Percentiles rank a stretch among this genome's conserved stretches.
Conservation (phyloP, 495 filamentous ascomycete species). For the Penicillium verhagenii region DNA sequence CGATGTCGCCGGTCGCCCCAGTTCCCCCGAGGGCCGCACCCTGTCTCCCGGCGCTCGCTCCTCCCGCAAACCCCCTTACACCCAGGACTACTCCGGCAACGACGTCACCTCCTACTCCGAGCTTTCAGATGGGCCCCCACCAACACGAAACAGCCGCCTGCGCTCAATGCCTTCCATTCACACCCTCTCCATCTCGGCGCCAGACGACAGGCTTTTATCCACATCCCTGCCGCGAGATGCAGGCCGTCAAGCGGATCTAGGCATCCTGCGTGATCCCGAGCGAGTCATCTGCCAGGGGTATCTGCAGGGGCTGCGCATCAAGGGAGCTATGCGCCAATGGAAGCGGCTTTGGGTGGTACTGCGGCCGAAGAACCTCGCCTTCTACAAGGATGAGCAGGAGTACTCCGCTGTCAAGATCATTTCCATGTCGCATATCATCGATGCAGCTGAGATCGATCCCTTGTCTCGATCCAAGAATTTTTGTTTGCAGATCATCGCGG, state of each 20-base stretch:
- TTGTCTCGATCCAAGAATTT: slow-evolving; percentile 77
- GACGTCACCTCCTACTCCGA: slow-evolving; percentile 89
- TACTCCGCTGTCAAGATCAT: slow-evolving; percentile 85
- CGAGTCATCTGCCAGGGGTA: slow-evolving; percentile 90
- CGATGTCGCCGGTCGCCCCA: slow-evolving; percentile 34
- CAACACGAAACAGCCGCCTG: slow-evolving; percentile 24
- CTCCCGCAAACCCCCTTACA: slow-evolving; percentile 46
- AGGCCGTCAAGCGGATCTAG: slow-evolving; percentile 55
- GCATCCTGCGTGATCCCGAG: slow-evolving; percentile 60
- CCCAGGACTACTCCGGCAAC: slow-evolving; percentile 81
- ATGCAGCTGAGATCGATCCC: slow-evolving; percentile 90
- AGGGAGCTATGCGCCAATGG: slow-evolving; percentile 89
- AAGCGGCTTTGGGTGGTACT: slow-evolving; percentile 92
- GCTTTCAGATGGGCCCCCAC: slow-evolving; percentile 66
- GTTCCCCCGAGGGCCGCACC: slow-evolving; percentile 45
- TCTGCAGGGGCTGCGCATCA: slow-evolving; percentile 80
- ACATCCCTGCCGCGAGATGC: slow-evolving; percentile 45
- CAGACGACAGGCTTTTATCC: slow-evolving; percentile 25
- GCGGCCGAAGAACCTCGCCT: slow-evolving; percentile 78
- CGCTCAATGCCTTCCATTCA: slow-evolving; percentile 37
- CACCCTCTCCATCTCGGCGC: slow-evolving; percentile 30
- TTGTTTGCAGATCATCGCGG: slow-evolving; percentile 92
- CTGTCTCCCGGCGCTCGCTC: slow-evolving; percentile 26
- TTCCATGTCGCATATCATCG: slow-evolving; percentile 75
- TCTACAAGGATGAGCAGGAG: slow-evolving; percentile 93